Conservation (phyloP, 2,329 filamentous ascomycete species). For the Lasiodiplodia gonubiensis region DNA sequence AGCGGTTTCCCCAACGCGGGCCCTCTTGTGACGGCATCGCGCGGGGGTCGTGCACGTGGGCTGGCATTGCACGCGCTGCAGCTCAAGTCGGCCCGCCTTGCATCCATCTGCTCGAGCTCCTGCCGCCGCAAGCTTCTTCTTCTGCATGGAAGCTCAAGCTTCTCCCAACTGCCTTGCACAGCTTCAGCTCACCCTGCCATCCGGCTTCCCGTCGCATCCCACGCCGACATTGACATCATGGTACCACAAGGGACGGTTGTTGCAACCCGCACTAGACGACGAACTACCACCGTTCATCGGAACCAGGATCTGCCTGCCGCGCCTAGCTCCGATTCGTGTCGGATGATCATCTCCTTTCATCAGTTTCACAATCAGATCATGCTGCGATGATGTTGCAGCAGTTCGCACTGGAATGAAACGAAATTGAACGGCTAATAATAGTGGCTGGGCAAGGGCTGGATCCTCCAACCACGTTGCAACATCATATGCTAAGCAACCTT, state of each 20-base stretch:
- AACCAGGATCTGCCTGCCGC: not conserved
- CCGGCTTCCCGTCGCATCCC: not conserved
- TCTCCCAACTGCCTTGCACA: not conserved
- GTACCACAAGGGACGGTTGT: not conserved
- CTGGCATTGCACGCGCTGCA: not conserved
- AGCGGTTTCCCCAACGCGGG: not conserved
- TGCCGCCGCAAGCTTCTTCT: not conserved
- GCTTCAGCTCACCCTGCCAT: not conserved
- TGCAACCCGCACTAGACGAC: not conserved
- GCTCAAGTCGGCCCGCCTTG: not conserved
- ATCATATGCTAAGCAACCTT: not conserved
- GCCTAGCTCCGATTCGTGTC: not conserved
- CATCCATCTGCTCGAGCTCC: not conserved
- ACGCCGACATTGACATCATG: not conserved
- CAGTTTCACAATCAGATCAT: not conserved
- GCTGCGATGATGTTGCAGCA: not conserved
- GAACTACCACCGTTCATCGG: not conserved
- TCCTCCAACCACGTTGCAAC: not conserved
- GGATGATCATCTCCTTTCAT: not conserved
- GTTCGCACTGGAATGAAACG: not conserved
- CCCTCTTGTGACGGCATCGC: constrained; percentile 18
- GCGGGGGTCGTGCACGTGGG: constrained; percentile 19
- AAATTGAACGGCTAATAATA: not conserved
- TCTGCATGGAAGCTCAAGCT: not conserved
- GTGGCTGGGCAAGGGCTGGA: not conserved